Percentiles rank a stretch among this genome's conserved stretches.
These are phyloP conservation scores for Lepidopterella palustris DNA, from an alignment of 495 filamentous ascomycete genomes.

Conservation along the genomic window DNA sequence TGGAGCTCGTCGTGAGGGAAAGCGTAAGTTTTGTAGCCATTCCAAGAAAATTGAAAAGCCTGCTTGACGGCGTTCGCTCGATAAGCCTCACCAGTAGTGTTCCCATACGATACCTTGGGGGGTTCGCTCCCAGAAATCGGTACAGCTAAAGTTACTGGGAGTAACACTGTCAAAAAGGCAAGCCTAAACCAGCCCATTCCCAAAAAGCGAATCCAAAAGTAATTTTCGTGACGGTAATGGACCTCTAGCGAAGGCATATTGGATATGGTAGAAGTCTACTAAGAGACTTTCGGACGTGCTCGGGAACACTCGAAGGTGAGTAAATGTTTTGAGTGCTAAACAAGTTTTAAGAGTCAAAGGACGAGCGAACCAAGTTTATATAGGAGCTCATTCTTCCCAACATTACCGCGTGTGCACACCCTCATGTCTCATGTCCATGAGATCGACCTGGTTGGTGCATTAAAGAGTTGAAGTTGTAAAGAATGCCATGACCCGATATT, in stretches of 20 bases:
- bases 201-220: too few species aligned
- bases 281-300: too few species aligned
- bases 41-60: constrained; percentile 71
- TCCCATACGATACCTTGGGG: not conserved
- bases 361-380: too few species aligned
- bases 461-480: not conserved
- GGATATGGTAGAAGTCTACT: too few species aligned
- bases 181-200: not conserved
- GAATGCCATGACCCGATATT: not conserved
- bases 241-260: too few species aligned
- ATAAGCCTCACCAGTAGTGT: constrained; percentile 5
- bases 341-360: too few species aligned
- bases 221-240: too few species aligned
- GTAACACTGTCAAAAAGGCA: not conserved
- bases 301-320: too few species aligned
- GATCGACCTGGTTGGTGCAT: not conserved
- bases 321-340: too few species aligned
- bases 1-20: constrained; percentile 72
- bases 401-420: too few species aligned
- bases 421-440: not conserved
- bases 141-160: not conserved
- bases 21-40: constrained; percentile 73
- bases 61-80: constrained; percentile 64
- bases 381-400: too few species aligned
- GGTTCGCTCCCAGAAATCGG: not conserved